Base-by-base conservation (phyloP, 306 rosid genomes). In the Senna siamea region DNA sequence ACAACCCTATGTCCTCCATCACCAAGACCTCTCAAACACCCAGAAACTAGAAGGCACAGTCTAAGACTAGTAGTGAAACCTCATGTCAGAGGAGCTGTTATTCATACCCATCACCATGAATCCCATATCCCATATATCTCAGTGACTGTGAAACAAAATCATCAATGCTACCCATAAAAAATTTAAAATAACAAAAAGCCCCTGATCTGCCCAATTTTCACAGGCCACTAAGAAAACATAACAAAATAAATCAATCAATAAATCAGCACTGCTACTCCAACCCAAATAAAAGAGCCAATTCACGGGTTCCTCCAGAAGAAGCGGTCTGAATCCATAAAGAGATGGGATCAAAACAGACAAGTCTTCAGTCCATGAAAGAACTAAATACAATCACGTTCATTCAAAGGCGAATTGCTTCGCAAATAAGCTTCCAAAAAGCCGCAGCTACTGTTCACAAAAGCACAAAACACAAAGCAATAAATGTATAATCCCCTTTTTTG, bases 1-100 rank as follows among this genome's bases (percentile, higher is more conserved):
- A 89, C 71, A 93, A 80, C 70, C 96, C 87, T 66, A 93, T 86
- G 60, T 93, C 97, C 85, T 93, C 97, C 98, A 93, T 93, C 76
- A 85, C 81, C 72, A 83, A 30, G 44, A 4, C 52, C 85, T 78
- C 51, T 55, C 72, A 78, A 26, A 85, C 50, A 55, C 68, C 61
- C 48, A 47, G 18, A 80, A 80, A 61, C 74, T 35, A 44, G 60
- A 67, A 53, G 75, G 61, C 76, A 65, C 74, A 47, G 41, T 18
- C 74, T 74, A 64, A 13, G 35, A 72, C 66, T 41, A 7, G 18
- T 23, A 59, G 20, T 9, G 5, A 76, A 32, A 78, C 72, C 78
- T 69, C 72, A 74, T 50, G 41, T 53, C 11, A 20, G 74, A 69
- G 53, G 70, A 51, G 37, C 66, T 78, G 83, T 80, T 83, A 78